These are phyloP conservation scores for Cercospora nicotianae DNA, from an alignment of 2,329 filamentous ascomycete genomes.

Conservation along the genomic window DNA sequence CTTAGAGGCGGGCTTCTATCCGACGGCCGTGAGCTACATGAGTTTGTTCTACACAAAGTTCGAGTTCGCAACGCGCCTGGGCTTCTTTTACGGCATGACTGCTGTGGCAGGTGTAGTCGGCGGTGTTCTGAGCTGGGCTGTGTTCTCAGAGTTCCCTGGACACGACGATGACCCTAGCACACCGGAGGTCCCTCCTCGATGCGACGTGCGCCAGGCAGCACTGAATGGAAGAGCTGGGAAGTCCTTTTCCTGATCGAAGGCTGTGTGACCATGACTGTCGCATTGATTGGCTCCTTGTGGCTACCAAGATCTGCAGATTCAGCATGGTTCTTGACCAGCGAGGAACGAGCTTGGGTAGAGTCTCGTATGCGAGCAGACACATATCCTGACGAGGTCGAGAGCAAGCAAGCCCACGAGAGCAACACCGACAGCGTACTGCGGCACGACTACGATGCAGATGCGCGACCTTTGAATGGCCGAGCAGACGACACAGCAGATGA, in stretches of 20 bases:
- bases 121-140: slow-evolving; percentile 54
- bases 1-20: slow-evolving; percentile 60
- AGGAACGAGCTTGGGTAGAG: slow-evolving; percentile 51
- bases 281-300: slow-evolving; percentile 52
- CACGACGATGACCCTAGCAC: slow-evolving; percentile 12
- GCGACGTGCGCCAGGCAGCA: background rate
- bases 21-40: slow-evolving; percentile 59
- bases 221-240: slow-evolving; percentile 52
- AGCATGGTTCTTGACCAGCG: slow-evolving; percentile 53
- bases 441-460: background rate
- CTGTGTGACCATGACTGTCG: slow-evolving; percentile 48
- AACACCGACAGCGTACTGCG: slow-evolving; percentile 1
- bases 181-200: slow-evolving; percentile 13
- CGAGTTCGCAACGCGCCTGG: slow-evolving; percentile 57
- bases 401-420: slow-evolving; percentile 1
- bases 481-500: slow-evolving; percentile 15
- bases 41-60: slow-evolving; percentile 60
- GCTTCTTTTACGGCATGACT: slow-evolving; percentile 59
- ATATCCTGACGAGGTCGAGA: slow-evolving; percentile 15
- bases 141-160: slow-evolving; percentile 48
- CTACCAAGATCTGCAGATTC: slow-evolving; percentile 51
- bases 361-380: slow-evolving; percentile 43
- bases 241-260: slow-evolving; percentile 54
- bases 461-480: background rate
- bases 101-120: slow-evolving; percentile 58